phyloP scores from a whole-genome alignment of 257 asterid genomes.

The Solanum sitiens region DNA sequence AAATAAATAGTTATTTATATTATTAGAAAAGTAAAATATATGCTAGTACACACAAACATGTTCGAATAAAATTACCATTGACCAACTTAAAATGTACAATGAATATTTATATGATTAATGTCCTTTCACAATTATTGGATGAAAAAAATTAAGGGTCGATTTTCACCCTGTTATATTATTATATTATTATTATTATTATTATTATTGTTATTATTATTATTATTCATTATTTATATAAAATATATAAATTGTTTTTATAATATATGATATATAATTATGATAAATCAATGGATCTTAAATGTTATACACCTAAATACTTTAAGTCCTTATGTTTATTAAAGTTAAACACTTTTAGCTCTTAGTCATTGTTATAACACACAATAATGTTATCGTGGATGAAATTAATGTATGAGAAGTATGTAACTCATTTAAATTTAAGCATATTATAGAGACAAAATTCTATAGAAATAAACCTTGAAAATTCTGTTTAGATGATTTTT shows the following conservation, averaged over 20 bases:
- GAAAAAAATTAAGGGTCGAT: background rate
- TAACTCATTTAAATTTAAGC: background rate
- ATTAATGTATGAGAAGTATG: background rate
- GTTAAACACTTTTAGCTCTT: background rate
- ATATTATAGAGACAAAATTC: fast-evolving
- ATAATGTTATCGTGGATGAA: background rate
- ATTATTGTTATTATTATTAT: too few relatives aligned
- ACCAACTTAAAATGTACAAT: background rate
- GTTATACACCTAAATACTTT: background rate
- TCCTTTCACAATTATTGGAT: background rate
- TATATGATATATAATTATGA: background rate
- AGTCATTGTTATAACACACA: background rate
- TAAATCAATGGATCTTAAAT: background rate
- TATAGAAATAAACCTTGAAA: too few relatives aligned
- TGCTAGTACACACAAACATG: background rate
- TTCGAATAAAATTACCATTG: background rate
- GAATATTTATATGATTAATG: background rate
- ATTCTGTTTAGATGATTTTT: background rate
- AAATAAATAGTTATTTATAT: background rate
- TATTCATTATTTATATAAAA: too few relatives aligned
- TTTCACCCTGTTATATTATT: too few relatives aligned
- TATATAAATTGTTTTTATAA: too few relatives aligned
- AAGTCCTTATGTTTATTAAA: too few relatives aligned
- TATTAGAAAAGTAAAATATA: background rate
- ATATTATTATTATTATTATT: too few relatives aligned